phyloP scores from a whole-genome alignment of 495 filamentous ascomycete genomes.

The Penicillium bovifimosum region DNA sequence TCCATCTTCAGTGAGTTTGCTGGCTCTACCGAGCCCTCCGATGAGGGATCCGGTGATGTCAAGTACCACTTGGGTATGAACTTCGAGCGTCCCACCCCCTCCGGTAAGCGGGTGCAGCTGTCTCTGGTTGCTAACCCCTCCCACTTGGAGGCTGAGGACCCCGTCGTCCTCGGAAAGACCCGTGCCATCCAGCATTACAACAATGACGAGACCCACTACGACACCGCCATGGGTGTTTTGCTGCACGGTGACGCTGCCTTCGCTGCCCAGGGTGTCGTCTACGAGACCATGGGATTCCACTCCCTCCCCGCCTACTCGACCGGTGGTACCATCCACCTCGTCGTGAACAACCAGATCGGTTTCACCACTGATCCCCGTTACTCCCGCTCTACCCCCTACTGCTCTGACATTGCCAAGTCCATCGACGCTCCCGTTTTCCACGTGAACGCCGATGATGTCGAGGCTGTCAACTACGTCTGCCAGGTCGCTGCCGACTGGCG shows the following conservation, averaged over 20 bases:
- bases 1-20: slow-evolving; percentile 99
- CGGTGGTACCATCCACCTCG: slow-evolving; percentile 92
- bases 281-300: slow-evolving; percentile 98
- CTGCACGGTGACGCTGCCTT: slow-evolving; percentile 97
- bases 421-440: slow-evolving; percentile 99
- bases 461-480: slow-evolving; percentile 97
- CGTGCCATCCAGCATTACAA: slow-evolving; percentile 99
- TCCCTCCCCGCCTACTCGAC: slow-evolving; percentile 92
- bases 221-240: slow-evolving; percentile 88
- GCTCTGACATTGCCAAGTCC: slow-evolving; percentile 97
- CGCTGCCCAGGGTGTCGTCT: slow-evolving; percentile 92
- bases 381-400: slow-evolving; percentile 94
- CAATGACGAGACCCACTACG: slow-evolving; percentile 81
- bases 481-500: slow-evolving; percentile 96
- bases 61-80: slow-evolving; percentile 99
- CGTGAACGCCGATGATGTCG: slow-evolving; percentile 96
- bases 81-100: slow-evolving; percentile 96
- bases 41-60: slow-evolving; percentile 97
- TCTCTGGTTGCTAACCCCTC: slow-evolving; percentile 98
- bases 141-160: slow-evolving; percentile 97
- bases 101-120: slow-evolving; percentile 96
- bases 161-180: slow-evolving; percentile 95
- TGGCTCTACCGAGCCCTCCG: slow-evolving; percentile 78
- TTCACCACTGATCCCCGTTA: slow-evolving; percentile 99
- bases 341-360: slow-evolving; percentile 99